Evolutionary conservation across 2,329 filamentous ascomycete genomes (phyloP).

Genomic region (Aspergillus sp.): DNA sequence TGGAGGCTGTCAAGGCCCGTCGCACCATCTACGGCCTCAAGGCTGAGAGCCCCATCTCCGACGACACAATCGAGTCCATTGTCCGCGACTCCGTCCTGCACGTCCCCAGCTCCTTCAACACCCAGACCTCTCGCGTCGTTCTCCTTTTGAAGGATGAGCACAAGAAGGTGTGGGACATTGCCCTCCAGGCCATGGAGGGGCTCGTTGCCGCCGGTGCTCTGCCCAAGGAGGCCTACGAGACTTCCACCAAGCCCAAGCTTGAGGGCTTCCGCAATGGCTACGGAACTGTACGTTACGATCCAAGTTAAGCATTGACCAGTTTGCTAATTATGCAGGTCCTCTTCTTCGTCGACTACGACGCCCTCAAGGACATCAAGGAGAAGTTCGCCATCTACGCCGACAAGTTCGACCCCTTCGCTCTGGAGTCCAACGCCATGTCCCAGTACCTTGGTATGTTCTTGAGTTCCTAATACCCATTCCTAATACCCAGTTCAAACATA

Average conservation of each 20-base stretch:
- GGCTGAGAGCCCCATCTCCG: conserved; percentile 33
- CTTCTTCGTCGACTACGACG: conserved; percentile 76
- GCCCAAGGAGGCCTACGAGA: conserved; percentile 55
- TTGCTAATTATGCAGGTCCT: conserved; percentile 51
- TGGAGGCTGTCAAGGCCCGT: conserved; percentile 32
- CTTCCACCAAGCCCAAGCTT: conserved; percentile 45
- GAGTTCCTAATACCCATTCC: not conserved
- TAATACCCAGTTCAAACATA: conserved; percentile 1
- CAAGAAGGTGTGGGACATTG: conserved; percentile 81
- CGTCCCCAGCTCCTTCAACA: conserved; percentile 82
- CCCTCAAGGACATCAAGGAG: conserved; percentile 59
- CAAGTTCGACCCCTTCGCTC: conserved; percentile 73
- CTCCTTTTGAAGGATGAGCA: conserved; percentile 80
- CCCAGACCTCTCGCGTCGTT: conserved; percentile 74
- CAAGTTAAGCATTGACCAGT: not conserved
- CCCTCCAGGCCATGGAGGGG: conserved; percentile 60
- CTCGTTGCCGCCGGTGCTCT: conserved; percentile 45
- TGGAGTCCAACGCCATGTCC: conserved; percentile 75
- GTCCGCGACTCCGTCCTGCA: conserved; percentile 56
- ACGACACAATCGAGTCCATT: conserved; percentile 31
- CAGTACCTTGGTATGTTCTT: conserved; percentile 57
- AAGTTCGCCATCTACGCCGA: conserved; percentile 73
- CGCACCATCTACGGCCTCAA: conserved; percentile 34
- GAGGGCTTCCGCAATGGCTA: conserved; percentile 68
- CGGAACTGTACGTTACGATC: conserved; percentile 63